phyloP scores from a whole-genome alignment of 2,329 filamentous ascomycete genomes.

The Hirsutella minnesotensis region DNA sequence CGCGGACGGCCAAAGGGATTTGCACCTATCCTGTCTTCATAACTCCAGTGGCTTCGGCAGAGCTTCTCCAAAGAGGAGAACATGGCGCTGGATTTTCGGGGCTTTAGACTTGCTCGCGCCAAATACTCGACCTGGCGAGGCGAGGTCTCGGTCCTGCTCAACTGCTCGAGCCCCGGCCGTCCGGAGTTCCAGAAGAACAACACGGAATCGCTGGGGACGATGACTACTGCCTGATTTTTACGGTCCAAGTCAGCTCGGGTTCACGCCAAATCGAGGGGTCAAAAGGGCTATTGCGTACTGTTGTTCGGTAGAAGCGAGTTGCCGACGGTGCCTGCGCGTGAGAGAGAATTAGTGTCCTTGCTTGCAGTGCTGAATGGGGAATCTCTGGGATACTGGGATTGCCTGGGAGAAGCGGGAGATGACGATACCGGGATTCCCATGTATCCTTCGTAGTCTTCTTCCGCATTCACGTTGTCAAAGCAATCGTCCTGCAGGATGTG shows the following conservation, averaged over 20 bases:
- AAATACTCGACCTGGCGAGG: constrained; percentile 8
- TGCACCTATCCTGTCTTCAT: not conserved
- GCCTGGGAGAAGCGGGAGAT: too few species aligned
- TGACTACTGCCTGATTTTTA: constrained; percentile 11
- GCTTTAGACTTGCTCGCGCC: constrained; percentile 1
- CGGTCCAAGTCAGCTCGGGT: not conserved
- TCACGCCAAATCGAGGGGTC: not conserved
- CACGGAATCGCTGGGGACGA: constrained; percentile 9
- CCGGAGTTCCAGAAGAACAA: constrained; percentile 3
- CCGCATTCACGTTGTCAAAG: constrained; percentile 8
- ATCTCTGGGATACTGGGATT: not conserved
- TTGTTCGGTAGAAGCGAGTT: constrained; percentile 13
- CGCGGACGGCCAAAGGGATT: too few species aligned
- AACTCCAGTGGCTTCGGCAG: not conserved
- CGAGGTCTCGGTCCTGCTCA: too few species aligned
- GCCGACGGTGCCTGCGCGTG: constrained; percentile 8
- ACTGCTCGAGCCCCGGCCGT: too few species aligned
- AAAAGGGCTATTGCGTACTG: constrained; percentile 5
- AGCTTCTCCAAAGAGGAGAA: constrained; percentile 3
- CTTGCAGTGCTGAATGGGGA: not conserved
- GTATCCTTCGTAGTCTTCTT: constrained; percentile 15
- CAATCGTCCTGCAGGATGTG: constrained; percentile 11
- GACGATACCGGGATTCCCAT: constrained; percentile 16
- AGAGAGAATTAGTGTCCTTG: not conserved
- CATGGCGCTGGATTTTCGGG: not conserved